Evolutionary conservation across 2,329 filamentous ascomycete species (phyloP), one percentile per base, ranked within the genome.

Genomic region (Penicillium rolfsii): DNA sequence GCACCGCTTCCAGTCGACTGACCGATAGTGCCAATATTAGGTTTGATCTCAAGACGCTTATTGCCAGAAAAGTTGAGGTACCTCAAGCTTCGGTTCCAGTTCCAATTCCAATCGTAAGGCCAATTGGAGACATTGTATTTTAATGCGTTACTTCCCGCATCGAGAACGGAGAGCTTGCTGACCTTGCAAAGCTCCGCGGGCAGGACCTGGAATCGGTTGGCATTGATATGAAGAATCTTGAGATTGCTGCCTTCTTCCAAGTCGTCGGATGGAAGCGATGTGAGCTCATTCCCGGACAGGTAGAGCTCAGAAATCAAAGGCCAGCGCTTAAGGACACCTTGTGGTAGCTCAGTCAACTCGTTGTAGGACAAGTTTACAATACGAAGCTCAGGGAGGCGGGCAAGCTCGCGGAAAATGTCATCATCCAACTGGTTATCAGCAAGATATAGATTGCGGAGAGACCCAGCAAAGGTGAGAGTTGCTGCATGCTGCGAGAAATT

Each of bases 31-130:
- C 84, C 81, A 28, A 85, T 86, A 62, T 81, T 86, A 0, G 86
- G 86, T 71, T 88, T 89, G 80, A 99, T 98, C 77, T 99, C 95
- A 36, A 99, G 80, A 54, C 94, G 88, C 77, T 97, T 97, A 80
- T 99, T 99, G 55, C 95, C 95, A 0, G 94, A 98, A 72, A 99
- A 83, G 72, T 98, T 99, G 64, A 99, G 88, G 73, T 96, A 99
- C 64, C 93, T 90, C 66, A 99, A 81, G 70, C 97, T 96, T 52
- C 91, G 91, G 71, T 99, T 99, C 83, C 95, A 91, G 73, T 98
- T 98, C 95, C 95, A 99, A 71, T 99, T 99, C 95, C 95, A 99
- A 74, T 99, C 95, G 74, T 99, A 99, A 0, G 94, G 95, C 83
- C 96, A 97, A 72, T 99, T 99, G 33, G 93, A 95, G 52, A 99